Percentiles rank a stretch among this genome's conserved stretches.
phyloP scores from a whole-genome alignment of 441 rosid species.

The Hypseocharis bilobata region DNA sequence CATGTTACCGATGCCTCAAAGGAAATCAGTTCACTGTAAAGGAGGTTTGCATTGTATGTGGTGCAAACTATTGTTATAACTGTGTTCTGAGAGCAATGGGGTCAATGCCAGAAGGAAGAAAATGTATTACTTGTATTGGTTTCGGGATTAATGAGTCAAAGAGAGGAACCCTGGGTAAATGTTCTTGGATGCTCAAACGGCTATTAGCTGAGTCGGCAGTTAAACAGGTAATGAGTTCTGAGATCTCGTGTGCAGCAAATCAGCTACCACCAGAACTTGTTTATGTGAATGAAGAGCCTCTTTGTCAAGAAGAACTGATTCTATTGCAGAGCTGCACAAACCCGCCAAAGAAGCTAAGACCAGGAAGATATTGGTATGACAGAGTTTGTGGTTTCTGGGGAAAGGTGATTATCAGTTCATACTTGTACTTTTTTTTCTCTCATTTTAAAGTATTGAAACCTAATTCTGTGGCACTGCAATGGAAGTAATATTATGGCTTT shows the following conservation, averaged over 20 bases:
- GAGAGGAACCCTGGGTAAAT: conserved; percentile 62
- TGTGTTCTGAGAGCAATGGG: conserved; percentile 97
- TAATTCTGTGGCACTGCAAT: background rate
- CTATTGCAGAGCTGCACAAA: conserved; percentile 59
- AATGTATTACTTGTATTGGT: conserved; percentile 81
- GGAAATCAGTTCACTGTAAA: conserved; percentile 77
- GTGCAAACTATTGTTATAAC: conserved; percentile 68
- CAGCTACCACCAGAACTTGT: conserved; percentile 80
- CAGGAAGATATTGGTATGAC: conserved; percentile 92
- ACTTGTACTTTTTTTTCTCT: background rate
- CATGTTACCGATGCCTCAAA: conserved; percentile 72
- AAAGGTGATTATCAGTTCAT: conserved; percentile 51
- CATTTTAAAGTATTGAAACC: background rate
- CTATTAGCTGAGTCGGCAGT: conserved; percentile 67
- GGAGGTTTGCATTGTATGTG: conserved; percentile 85
- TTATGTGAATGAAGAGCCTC: conserved; percentile 57
- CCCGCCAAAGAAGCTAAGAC: conserved; percentile 84
- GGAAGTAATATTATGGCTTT: conserved; percentile 25
- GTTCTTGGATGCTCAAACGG: conserved; percentile 77
- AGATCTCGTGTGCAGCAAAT: conserved; percentile 68
- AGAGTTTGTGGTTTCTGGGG: conserved; percentile 94
- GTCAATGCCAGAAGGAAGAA: conserved; percentile 96
- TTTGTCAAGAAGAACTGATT: conserved; percentile 55
- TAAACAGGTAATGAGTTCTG: conserved; percentile 75
- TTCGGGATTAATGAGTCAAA: conserved; percentile 66